Base-by-base conservation (phyloP, 257 asterid genomes). In the Cruciata laevipes region DNA sequence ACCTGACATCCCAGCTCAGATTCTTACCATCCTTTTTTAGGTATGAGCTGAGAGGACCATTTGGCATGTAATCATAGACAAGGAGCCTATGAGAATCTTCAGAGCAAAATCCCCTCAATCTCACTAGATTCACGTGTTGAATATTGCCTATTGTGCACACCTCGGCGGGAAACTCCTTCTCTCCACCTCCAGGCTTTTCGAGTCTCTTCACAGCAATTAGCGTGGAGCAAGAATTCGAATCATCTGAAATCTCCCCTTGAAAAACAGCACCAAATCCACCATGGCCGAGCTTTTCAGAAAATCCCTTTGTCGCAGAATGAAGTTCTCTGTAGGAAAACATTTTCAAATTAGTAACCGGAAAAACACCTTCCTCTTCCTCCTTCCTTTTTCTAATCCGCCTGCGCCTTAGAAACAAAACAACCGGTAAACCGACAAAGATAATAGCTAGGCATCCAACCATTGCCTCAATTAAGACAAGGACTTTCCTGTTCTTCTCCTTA, bases 191-290 rank as follows among this genome's bases (percentile, higher is more conserved):
- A 9, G 91, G 86, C 73, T 92, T 75, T 70, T 87, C 97, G 3
- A 87, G 95, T 23, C 95, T 80, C 69, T 90, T 90, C 74, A 87
- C 97, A 40, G 96, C 97, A 47, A 90, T 87, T 1, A 70, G 49
- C 0, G 89, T 73, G 55, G 89, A 80, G 6, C 55, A 47, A 47
- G 55, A 47, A 17, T 47, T 47, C 3, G 55, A 3, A 47, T 47
- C 55, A 75, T 90, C 91, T 0, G 82, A 72, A 23, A 90, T 62
- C 55, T 47, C 80, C 7, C 96, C 97, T 33, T 62, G 90, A 63
- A 88, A 88, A 47, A 90, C 96, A 0, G 90, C 86, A 17, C 97
- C 97, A 55, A 86, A 90, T 11, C 97, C 96, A 37, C 97, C 97
- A 65, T 87, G 94, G 1, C 97, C 97, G 13, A 90, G 90, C 83